Evolutionary conservation across 306 rosid species (phyloP), one percentile per base, ranked within the genome.

Genomic region (Trifolium repens): DNA sequence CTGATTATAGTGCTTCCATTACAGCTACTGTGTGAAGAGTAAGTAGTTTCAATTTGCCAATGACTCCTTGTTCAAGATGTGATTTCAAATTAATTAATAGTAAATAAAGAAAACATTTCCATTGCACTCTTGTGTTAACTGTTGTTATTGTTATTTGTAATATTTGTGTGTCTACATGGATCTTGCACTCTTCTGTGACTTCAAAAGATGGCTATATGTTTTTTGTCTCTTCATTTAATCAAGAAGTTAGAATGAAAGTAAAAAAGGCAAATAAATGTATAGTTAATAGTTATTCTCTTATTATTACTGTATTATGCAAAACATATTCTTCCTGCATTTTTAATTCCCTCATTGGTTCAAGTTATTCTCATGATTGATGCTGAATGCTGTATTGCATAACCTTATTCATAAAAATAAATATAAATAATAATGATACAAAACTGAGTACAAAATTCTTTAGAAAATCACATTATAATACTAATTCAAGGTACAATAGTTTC

Each of bases 1-100:
- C 27, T 16, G 92, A 89, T 14, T 93, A 88, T 17, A 88, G 89
- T 34, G 12, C 72, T 49, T 46, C 84, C 65, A 82, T 90, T 71
- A 24, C 55, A 17, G 7, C 17, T 1, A 81, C 78, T 70, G 87
- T 89, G 17, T 89, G 85, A 65, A 17, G 30, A 15, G 7, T 27
- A 10, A 13, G 10, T 14, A 9, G 43, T 46, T 30, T 7, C 40
- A 44, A 43, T 40, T 34, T 15, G 39, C 19, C 61, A 67, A 62
- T 59, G 5, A 39, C 40, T 75, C 22, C 17, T 1, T 64, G 14
- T 15, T 40, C 74, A 60, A 15, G 49, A 58, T 68, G 66, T 66
- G 34, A 2, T 54, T 72, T 72, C 4, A n/a, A 37, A 30, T 54
- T 54, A 4, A 4, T 19, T 54, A 64, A 19, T 65, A 55, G 61